These are phyloP conservation scores for Naematelia aurantialba DNA, from an alignment of 768 basidiomycete genomes.

Conservation along the genomic window DNA sequence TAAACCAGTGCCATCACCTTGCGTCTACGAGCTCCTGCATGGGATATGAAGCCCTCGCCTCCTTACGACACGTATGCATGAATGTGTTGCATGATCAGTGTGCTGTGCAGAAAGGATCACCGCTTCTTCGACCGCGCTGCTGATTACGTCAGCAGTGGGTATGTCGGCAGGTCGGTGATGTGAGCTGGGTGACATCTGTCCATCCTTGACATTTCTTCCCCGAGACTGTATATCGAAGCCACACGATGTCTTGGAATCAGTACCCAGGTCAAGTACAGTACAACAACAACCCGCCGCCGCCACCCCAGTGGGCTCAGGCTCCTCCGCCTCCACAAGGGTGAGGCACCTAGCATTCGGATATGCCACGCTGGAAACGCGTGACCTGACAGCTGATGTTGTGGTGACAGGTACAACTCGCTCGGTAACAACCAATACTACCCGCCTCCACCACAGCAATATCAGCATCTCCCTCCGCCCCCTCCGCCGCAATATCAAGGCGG, in stretches of 20 bases:
- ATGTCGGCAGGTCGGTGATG: neutral
- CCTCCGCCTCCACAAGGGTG: constrained; percentile 31
- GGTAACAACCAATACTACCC: constrained; percentile 9
- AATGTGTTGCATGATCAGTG: neutral
- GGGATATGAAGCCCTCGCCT: neutral
- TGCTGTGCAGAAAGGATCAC: neutral
- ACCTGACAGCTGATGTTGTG: neutral
- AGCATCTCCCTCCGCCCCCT: constrained; percentile 2
- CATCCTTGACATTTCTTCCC: neutral
- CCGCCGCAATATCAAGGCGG: constrained; percentile 6
- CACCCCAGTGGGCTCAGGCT: constrained; percentile 12
- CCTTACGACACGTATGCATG: neutral
- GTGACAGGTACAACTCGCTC: neutral
- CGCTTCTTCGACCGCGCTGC: neutral
- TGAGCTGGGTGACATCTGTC: neutral
- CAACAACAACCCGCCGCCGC: constrained; percentile 21
- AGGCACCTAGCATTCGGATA: constrained; percentile 2
- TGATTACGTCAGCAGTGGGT: neutral
- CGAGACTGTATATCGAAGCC: neutral
- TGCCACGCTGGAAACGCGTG: neutral
- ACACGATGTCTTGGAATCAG: constrained; percentile 47
- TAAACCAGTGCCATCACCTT: constrained; percentile 4
- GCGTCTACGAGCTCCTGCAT: neutral
- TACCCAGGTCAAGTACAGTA: constrained; percentile 39
- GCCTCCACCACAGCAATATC: constrained; percentile 16